Base-by-base conservation (phyloP, 2,329 filamentous ascomycete species). In the Colletotrichum paranaense region DNA sequence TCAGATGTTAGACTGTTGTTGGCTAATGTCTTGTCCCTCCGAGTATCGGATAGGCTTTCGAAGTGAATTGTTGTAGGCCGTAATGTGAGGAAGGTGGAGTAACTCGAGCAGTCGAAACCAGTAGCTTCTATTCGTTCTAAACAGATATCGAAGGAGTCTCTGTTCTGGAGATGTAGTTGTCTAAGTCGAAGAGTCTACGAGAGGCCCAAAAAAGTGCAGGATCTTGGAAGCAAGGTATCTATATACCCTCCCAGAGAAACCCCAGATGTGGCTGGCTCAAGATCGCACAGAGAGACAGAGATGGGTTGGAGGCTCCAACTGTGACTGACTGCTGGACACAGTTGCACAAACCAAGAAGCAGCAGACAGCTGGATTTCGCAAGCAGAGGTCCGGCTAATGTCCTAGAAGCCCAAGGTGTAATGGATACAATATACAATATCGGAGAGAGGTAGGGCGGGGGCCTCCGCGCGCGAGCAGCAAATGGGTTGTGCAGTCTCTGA, bases 401-500 rank as follows among this genome's bases (percentile, higher is more conserved):
- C 46, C 62, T 52, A 59, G 30, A 32, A 53, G 32, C 58, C 55
- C 59, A 65, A 53, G 59, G 64, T n/a, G 73, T 73, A 67, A 68
- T 52, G 67, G 79, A 76, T 78, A 77, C 75, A 73, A 76, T 73
- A n/a, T 72, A 76, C 42, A 49, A 49, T 49, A 49, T 49, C 42
- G 42, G 76, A 74, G 75, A 76, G 74, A 69, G 69, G 62, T 65
- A 67, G 62, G 69, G 68, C 68, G 58, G 67, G 71, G 74, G 75
- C 72, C 72, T 76, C 78, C 60, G 77, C 77, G 76, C 77, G 76
- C 77, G 75, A 77, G 75, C 74, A 75, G 77, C 74, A 75, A 77
- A 78, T 76, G 75, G 79, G 83, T 85, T 77, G 84, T 77, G 84
- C 83, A 85, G 81, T 81, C 77, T 77, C 81, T 84, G 82, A 86